Conservation (phyloP, 2,329 filamentous ascomycete genomes). For the Neurospora sp. region DNA sequence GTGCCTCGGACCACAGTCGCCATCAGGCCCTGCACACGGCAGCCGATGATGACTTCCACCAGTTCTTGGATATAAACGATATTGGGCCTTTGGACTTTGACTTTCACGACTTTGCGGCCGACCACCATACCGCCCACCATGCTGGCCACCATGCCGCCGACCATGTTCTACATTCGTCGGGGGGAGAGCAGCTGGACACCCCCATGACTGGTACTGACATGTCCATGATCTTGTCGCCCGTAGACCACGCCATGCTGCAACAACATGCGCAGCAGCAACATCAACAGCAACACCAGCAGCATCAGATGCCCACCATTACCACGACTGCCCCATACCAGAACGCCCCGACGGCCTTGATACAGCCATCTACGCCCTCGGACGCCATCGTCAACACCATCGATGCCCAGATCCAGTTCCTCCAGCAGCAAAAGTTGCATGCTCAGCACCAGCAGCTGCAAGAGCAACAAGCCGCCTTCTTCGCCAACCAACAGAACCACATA, state of each 20-base stretch:
- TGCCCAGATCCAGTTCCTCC: conserved; percentile 55
- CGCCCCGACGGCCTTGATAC: conserved; percentile 35
- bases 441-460: conserved; percentile 49
- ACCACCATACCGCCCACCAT: neutral
- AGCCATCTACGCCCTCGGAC: conserved; percentile 38
- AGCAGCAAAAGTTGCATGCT: conserved; percentile 52
- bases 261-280: neutral
- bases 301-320: conserved; percentile 39
- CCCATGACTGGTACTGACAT: conserved; percentile 37
- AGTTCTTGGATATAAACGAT: conserved; percentile 51
- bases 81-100: conserved; percentile 52
- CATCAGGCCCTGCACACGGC: conserved; percentile 30
- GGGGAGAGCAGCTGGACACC: conserved; percentile 36
- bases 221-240: conserved; percentile 26
- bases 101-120: conserved; percentile 43
- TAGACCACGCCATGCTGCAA: conserved; percentile 23
- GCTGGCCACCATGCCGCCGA: conserved; percentile 19
- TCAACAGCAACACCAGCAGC: conserved; percentile 15
- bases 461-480: conserved; percentile 45
- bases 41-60: conserved; percentile 52
- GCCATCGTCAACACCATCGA: conserved; percentile 47
- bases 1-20: conserved; percentile 41
- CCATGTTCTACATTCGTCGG: conserved; percentile 29
- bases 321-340: conserved; percentile 33
- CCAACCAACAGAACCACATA: conserved; percentile 44